Evolutionary conservation across 1,284 basidiomycete species (phyloP), one percentile per base, ranked within the genome.

Genomic region (Porodaedalea pini): DNA sequence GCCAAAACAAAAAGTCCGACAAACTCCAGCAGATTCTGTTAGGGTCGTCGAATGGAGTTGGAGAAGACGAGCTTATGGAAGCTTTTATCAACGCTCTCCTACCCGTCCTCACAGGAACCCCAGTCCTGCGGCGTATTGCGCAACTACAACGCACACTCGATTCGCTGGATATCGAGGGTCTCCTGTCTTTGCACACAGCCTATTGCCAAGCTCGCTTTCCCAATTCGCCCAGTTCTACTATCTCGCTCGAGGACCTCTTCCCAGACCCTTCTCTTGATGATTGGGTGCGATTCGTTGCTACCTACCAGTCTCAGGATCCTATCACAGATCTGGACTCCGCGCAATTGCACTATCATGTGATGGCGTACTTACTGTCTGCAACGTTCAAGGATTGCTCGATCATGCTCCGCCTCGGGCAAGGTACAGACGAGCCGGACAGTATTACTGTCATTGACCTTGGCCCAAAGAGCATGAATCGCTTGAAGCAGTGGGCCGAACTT

Each of bases 301-400:
- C 66, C 3, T 91, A 87, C 67, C 68, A 78, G 36, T 70, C 75
- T 17, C 63, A 61, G 13, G 27, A 40, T 19, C 51, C 44, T 23
- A 65, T 68, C 40, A 53, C 67, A 43, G 47, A 59, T 19, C 62
- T 72, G 59, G 70, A 79, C 62, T 70, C 77, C 48, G 65, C 64
- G 25, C 29, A 29, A n/a, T 31, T 47, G n/a, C 45, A 31, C 11
- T 25, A 47, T n/a, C 81, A 85, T 63, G 68, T 86, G 45, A 72
- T 90, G 49, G 86, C 89, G 3, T 93, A 92, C 68, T 74, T 92
- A 34, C 82, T 98, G 47, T 91, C 91, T 8, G 90, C 92, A n/a
- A 90, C 90, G 10, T 94, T 97, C 80, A 98, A 98, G 70, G 94
- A 98, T 70, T 98, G 94, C 71, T 96, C 93, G 2, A 70, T 98